phyloP scores from a whole-genome alignment of 352 stramenopile genomes.

The Globisporangium mamillatum region DNA sequence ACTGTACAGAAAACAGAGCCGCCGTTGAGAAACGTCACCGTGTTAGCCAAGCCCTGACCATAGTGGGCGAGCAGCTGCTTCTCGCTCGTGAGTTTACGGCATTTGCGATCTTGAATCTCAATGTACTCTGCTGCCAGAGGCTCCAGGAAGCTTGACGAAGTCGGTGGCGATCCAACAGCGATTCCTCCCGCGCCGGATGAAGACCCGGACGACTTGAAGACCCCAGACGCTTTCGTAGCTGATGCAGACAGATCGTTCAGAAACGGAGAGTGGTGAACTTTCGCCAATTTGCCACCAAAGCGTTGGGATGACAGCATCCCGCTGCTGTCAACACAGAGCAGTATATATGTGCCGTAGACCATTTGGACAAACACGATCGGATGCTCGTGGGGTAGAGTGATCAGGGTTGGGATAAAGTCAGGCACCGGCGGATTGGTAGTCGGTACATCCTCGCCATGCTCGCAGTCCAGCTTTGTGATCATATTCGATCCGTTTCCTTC shows the following conservation, averaged over 20 bases:
- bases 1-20: conserved; percentile 62
- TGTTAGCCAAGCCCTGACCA: conserved; percentile 16
- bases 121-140: conserved; percentile 32
- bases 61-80: conserved; percentile 29
- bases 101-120: conserved; percentile 69
- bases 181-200: neutral
- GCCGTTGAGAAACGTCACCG: conserved; percentile 49
- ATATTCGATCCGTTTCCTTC: neutral
- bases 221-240: conserved; percentile 35
- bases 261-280: conserved; percentile 51
- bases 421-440: neutral
- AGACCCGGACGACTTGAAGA: conserved; percentile 32
- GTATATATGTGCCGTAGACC: conserved; percentile 36
- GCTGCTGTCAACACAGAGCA: conserved; percentile 69
- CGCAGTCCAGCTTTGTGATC: neutral
- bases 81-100: conserved; percentile 47
- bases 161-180: conserved; percentile 6
- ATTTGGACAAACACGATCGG: conserved; percentile 55
- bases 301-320: conserved; percentile 73
- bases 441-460: neutral
- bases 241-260: conserved; percentile 42
- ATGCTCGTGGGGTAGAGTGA: conserved; percentile 58
- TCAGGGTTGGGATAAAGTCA: conserved; percentile 15
- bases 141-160: conserved; percentile 18
- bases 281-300: conserved; percentile 49